Evolutionary conservation across 805 yeast species (phyloP).

Genomic region (Candida alai): DNA sequence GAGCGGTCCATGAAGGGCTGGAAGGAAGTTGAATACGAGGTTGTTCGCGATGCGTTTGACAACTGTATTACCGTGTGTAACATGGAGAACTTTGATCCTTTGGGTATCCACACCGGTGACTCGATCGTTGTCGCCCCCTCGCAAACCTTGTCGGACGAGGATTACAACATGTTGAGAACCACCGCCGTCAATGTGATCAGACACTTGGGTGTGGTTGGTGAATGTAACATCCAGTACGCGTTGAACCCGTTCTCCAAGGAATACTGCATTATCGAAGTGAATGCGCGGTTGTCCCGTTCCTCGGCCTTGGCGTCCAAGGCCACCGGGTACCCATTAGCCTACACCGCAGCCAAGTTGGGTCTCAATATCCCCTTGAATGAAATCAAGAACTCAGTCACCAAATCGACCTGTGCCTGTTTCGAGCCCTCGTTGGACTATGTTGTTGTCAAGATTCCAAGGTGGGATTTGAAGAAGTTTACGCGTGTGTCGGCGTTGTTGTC

Average conservation of each 20-base stretch:
- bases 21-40: constrained; percentile 99
- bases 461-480: constrained; percentile 96
- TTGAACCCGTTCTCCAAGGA: constrained; percentile 90
- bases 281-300: constrained; percentile 95
- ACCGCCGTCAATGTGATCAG: constrained; percentile 96
- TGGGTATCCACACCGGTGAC: constrained; percentile 98
- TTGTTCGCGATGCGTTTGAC: constrained; percentile 94
- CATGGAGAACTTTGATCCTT: constrained; percentile 98
- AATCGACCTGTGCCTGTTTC: constrained; percentile 91
- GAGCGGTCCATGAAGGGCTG: constrained; percentile 98
- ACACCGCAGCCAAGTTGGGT: constrained; percentile 96
- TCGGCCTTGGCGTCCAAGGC: constrained; percentile 99
- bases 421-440: constrained; percentile 97
- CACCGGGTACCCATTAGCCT: constrained; percentile 97
- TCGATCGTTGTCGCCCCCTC: constrained; percentile 99
- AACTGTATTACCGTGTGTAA: constrained; percentile 99
- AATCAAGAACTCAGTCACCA: constrained; percentile 88
- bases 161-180: constrained; percentile 95
- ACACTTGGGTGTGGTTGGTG: constrained; percentile 98
- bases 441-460: constrained; percentile 96
- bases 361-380: constrained; percentile 88
- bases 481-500: constrained; percentile 84
- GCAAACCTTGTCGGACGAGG: constrained; percentile 94
- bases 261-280: constrained; percentile 95
- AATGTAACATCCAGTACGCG: constrained; percentile 97